Base-by-base conservation (phyloP, 2,329 filamentous ascomycete species). In the Dryadomyces quercivorus region DNA sequence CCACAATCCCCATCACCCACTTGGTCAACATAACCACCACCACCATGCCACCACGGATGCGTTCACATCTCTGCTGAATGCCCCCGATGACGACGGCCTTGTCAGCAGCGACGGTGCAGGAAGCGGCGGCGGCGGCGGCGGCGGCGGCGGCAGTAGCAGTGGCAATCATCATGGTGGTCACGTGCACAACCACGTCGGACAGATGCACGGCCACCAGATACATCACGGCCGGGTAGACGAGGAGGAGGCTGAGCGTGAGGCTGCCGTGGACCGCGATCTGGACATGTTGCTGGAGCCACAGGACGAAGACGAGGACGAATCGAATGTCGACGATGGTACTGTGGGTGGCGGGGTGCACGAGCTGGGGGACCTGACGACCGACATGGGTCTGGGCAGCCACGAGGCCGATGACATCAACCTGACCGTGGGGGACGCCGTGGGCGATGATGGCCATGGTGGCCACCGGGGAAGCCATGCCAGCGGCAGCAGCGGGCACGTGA, bases 11-110 rank as follows among this genome's bases (percentile, higher is more conserved):
- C 57, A 63, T 38, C 61, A 64, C 31, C 34, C 40, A 22, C 47
- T 59, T 6, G 40, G 38, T 21, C 55, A 56, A n/a, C 45, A 51
- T 10, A 26, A 54, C 5, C 63, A 63, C 53, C 59, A 67, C 18
- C 64, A 64, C 54, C 59, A 67, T 45, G 61, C 69, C 3, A 72
- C 76, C 26, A 67, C 74, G 0, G 72, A 78, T 47, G 67, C 68
- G 47, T 79, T 81, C 61, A 76, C 80, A 54, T 75, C 75, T 1
- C 65, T 81, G 2, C 71, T 81, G 2, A 72, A 75, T 60, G 75
- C 72, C 1, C 70, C 72, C 0, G 73, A 71, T 55, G 71, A 59
- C 26, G 59, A 61, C 44, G 58, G 54, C 10, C 26, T 57, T 12
- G 56, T 55, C 31, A 51, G 48, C n/a, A 47, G 54, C 22, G 55